Evolutionary conservation across 164 flowering plant species (phyloP), one percentile per base, ranked within the genome.

Genomic region (Nymphaea thermarum): DNA sequence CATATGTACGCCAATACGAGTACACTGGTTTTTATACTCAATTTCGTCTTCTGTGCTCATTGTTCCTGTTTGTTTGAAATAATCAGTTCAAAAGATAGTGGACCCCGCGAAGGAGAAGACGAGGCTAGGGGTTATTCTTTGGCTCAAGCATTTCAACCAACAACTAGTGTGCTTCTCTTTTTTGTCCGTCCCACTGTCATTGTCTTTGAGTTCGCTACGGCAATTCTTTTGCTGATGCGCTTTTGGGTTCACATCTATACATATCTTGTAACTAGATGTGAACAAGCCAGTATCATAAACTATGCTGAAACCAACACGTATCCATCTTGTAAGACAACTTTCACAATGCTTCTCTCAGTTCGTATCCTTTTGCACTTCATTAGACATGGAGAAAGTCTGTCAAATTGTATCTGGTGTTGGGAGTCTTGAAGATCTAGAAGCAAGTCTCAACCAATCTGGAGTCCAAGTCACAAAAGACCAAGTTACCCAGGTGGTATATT

Each of bases 381-480:
- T 71, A 0, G 65, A 71, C 18, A 43, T 81, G 53, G 74, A 74
- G 43, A 78, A 80, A 73, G 71, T 90, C 2, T 81, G 85, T 36
- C 63, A 72, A 36, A 71, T 81, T 42, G 82, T 91, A 63, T 79
- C 80, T 3, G 80, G 66, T 36, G 62, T 83, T 7, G 97, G 92
- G 36, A 75, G 88, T 70, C 71, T 91, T 42, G 88, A 87, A 73
- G 93, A 87, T 16, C 63, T 91, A 67, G 94, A 91, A 74, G 70
- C 76, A 36, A 78, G 78, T 76, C 80, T 91, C n/a, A 53, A 82
- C 47, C 66, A 44, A 10, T 72, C 68, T 7, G 47, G 2, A 3
- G 69, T 67, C 65, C 67, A 68, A 6, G 73, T 88, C 70, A 77
- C 83, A 4, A 68, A 92, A 3, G 66, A 78, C 1, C 73, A 82